Conservation (phyloP, 208 protist genomes). For the Leishmania amazonensis region DNA sequence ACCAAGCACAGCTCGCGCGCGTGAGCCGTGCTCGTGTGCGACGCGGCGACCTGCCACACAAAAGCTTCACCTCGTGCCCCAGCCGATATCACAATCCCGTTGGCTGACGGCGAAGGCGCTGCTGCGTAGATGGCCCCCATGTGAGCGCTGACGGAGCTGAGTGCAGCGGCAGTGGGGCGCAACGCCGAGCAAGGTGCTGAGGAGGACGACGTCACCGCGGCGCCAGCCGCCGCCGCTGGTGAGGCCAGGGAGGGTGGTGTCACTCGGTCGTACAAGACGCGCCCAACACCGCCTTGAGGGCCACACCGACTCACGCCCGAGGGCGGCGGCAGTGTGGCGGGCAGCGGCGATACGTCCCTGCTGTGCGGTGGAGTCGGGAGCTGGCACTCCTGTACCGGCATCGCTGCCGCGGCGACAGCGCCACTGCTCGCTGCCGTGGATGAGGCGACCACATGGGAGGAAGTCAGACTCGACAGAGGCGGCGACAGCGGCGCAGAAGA, state of each 20-base stretch:
- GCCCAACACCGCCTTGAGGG: background rate
- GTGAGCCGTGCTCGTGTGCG: background rate
- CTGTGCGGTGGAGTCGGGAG: constrained; percentile 2
- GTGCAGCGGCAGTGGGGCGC: constrained; percentile 38
- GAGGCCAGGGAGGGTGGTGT: background rate
- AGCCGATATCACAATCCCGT: constrained; percentile 50
- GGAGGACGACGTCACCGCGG: background rate
- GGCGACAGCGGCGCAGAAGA: background rate
- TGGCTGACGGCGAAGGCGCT: constrained; percentile 5
- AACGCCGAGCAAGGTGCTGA: constrained; percentile 19
- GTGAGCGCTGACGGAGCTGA: constrained; percentile 38
- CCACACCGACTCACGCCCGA: background rate
- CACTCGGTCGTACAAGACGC: background rate
- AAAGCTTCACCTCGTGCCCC: constrained; percentile 61
- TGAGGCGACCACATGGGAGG: background rate
- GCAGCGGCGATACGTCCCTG: constrained; percentile 6
- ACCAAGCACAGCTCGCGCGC: constrained; percentile 25
- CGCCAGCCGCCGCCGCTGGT: background rate
- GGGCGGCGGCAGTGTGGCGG: background rate
- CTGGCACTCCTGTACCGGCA: background rate
- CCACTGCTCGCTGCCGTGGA: background rate
- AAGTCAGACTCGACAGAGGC: background rate
- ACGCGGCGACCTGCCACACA: constrained; percentile 42
- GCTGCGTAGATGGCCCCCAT: constrained; percentile 60
- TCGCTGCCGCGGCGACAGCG: background rate